phyloP scores from a whole-genome alignment of 257 asterid genomes.

The Jacaranda copaia region DNA sequence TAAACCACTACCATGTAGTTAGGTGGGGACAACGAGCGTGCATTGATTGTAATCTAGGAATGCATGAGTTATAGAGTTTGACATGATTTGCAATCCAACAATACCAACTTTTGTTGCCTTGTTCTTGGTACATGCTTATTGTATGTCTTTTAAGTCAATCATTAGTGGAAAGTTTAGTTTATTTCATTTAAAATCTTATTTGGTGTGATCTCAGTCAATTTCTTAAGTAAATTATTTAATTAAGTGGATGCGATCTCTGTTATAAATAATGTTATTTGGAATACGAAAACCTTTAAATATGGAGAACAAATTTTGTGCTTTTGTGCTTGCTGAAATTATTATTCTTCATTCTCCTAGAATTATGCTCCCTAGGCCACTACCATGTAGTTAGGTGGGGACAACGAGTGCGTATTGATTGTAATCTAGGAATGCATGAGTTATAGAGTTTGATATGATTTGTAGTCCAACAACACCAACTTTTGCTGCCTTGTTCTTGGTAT shows the following conservation, averaged over 20 bases:
- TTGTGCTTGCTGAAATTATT: neutral
- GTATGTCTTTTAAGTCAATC: slow-evolving; percentile 4
- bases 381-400: slow-evolving; percentile 13
- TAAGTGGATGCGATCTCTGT: slow-evolving; percentile 17
- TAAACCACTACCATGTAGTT: neutral
- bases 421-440: neutral
- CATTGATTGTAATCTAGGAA: neutral
- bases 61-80: neutral
- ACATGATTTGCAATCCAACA: neutral
- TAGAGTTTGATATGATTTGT: neutral
- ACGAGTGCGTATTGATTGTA: neutral
- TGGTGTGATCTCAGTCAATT: slow-evolving; percentile 5
- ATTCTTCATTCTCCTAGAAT: neutral
- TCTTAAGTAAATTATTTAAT: neutral
- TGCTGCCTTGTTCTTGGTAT: neutral
- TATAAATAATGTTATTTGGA: neutral
- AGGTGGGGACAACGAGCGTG: slow-evolving; percentile 1
- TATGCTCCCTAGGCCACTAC: neutral
- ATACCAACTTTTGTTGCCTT: slow-evolving; percentile 1
- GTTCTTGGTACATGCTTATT: neutral
- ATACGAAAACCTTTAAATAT: neutral
- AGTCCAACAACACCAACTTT: neutral
- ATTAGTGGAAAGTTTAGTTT: slow-evolving; percentile 19
- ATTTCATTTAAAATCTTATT: slow-evolving; percentile 22
- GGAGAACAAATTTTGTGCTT: neutral